Evolutionary conservation across 208 protist species (phyloP).

Genomic region (Acanthamoeba castellanii): DNA sequence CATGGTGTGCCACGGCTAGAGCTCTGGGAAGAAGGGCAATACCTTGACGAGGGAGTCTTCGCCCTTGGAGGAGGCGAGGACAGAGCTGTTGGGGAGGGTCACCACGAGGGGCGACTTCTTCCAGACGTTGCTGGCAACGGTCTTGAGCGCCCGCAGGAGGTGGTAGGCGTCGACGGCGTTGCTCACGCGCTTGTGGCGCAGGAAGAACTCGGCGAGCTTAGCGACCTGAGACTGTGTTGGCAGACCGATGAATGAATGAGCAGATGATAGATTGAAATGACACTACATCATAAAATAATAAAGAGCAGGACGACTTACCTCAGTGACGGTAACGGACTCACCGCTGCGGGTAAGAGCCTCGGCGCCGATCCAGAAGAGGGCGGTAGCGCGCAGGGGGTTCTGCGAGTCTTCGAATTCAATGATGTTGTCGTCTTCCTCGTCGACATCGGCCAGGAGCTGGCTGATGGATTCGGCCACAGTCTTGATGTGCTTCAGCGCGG

Average conservation of each 20-base stretch:
- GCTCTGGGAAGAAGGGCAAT: not conserved
- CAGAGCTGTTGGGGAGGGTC: not conserved
- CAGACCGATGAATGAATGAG: not conserved
- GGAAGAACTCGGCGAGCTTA: slow-evolving; percentile 10
- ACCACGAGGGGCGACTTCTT: slow-evolving; percentile 36
- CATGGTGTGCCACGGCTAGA: not conserved
- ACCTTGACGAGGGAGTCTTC: slow-evolving; percentile 12
- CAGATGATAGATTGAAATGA: no score
- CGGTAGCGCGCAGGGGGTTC: slow-evolving; percentile 5
- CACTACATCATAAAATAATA: not conserved
- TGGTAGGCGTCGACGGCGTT: slow-evolving; percentile 10
- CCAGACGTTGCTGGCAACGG: not conserved
- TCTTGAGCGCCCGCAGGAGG: slow-evolving; percentile 2
- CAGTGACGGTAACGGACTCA: not conserved
- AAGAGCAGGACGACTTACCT: not conserved
- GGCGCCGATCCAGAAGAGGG: slow-evolving; percentile 20
- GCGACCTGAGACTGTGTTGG: not conserved
- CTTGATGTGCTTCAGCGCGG: not conserved
- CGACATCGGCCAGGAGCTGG: not conserved
- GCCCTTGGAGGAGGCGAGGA: slow-evolving; percentile 8
- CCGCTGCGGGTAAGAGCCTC: slow-evolving; percentile 5
- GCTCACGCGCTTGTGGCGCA: slow-evolving; percentile 2
- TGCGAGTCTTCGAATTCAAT: not conserved
- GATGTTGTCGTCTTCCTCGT: not conserved
- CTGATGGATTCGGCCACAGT: not conserved